These are phyloP conservation scores for Fusarium transvaalense DNA, from an alignment of 2,329 filamentous ascomycete genomes.

Conservation along the genomic window DNA sequence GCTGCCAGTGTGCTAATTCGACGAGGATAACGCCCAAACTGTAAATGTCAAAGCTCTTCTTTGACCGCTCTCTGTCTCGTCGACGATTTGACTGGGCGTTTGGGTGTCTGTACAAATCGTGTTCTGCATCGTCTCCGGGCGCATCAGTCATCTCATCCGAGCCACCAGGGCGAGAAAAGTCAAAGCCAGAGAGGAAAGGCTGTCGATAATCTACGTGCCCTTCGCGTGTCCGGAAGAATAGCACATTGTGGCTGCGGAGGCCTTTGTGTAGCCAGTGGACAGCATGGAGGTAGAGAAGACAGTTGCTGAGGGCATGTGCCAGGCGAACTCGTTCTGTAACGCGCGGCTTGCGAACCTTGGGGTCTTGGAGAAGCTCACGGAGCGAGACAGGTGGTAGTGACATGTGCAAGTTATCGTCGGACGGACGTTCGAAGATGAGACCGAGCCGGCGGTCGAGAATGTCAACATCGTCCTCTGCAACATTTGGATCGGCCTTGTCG, in stretches of 20 bases:
- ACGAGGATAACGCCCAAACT: slow-evolving; percentile 64
- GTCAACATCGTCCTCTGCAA: slow-evolving; percentile 55
- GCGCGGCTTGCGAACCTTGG: slow-evolving; percentile 57
- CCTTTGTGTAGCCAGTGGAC: slow-evolving; percentile 71
- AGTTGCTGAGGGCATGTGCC: slow-evolving; percentile 65
- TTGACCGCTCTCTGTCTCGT: slow-evolving; percentile 53
- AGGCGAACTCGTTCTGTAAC: slow-evolving; percentile 65
- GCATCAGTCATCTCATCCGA: slow-evolving; percentile 65
- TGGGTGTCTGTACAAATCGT: slow-evolving; percentile 66
- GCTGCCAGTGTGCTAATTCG: slow-evolving; percentile 66
- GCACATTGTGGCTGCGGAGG: slow-evolving; percentile 65
- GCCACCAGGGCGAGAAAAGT: slow-evolving; percentile 64
- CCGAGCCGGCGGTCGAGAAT: slow-evolving; percentile 61
- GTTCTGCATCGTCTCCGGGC: slow-evolving; percentile 58
- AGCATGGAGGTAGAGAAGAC: slow-evolving; percentile 66
- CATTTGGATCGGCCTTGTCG: slow-evolving; percentile 56
- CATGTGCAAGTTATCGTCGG: slow-evolving; percentile 52
- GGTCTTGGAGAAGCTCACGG: slow-evolving; percentile 58
- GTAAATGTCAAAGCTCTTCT: slow-evolving; percentile 66
- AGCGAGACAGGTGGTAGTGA: slow-evolving; percentile 60
- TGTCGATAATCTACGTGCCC: slow-evolving; percentile 54
- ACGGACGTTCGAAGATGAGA: slow-evolving; percentile 66
- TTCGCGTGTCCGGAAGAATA: slow-evolving; percentile 59
- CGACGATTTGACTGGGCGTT: slow-evolving; percentile 55
- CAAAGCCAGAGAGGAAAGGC: slow-evolving; percentile 66